phyloP scores from a whole-genome alignment of 1,284 basidiomycete genomes.

The Leccinum subfulvum region DNA sequence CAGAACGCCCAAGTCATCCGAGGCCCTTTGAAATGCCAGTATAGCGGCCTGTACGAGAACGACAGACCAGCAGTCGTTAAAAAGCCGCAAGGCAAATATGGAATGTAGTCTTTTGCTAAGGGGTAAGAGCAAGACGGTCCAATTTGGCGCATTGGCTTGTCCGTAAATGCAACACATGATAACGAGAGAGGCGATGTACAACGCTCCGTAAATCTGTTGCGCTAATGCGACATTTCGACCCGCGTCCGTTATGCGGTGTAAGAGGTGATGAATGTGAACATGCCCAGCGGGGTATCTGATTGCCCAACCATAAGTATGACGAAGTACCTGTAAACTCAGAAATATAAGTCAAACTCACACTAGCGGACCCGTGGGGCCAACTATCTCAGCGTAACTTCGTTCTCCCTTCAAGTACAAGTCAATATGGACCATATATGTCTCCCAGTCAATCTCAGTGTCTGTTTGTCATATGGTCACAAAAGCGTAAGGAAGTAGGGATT shows the following conservation, averaged over 20 bases:
- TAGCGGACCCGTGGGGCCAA: constrained; percentile 90
- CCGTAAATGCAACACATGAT: constrained; percentile 71
- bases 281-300: constrained; percentile 93
- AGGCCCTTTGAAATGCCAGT: constrained; percentile 56
- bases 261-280: constrained; percentile 78
- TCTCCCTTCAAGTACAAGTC: constrained; percentile 81
- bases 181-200: constrained; percentile 70
- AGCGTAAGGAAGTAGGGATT: constrained; percentile 7
- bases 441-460: constrained; percentile 99
- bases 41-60: constrained; percentile 60
- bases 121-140: constrained; percentile 73
- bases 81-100: constrained; percentile 88
- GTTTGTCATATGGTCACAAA: constrained; percentile 22
- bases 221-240: constrained; percentile 66
- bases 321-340: neutral
- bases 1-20: constrained; percentile 62
- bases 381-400: constrained; percentile 81
- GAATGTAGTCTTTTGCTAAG: constrained; percentile 94
- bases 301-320: constrained; percentile 2
- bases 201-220: constrained; percentile 74
- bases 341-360: constrained; percentile 59
- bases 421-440: constrained; percentile 89
- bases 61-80: constrained; percentile 93
- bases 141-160: constrained; percentile 73
- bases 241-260: constrained; percentile 64